These are phyloP conservation scores for Plasmodium gonderi DNA, from an alignment of 169 alveolate genomes.

Conservation along the genomic window DNA sequence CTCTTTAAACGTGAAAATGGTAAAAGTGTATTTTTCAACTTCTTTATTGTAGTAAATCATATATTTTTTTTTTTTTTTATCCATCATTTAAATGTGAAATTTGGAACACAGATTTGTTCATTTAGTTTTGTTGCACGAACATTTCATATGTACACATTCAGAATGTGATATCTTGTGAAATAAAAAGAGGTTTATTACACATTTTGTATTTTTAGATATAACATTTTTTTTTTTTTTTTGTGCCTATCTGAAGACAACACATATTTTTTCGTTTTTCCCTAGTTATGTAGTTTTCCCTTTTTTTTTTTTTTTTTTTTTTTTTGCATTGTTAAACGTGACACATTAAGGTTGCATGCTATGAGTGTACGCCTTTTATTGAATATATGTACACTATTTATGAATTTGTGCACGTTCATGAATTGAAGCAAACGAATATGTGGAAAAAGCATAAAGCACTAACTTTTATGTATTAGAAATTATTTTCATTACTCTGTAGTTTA, in stretches of 20 bases:
- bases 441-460: too few species aligned
- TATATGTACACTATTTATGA: background rate
- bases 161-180: background rate
- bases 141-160: background rate
- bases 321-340: background rate
- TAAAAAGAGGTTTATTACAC: background rate
- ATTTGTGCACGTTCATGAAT: background rate
- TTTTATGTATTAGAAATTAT: background rate
- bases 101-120: background rate
- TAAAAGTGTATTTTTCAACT: background rate
- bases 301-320: constrained; percentile 13
- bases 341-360: too few species aligned
- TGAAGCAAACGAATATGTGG: too few species aligned
- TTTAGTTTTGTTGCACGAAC: background rate
- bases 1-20: background rate
- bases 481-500: too few species aligned
- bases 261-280: background rate
- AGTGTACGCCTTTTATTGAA: too few species aligned
- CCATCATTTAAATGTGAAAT: background rate
- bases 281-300: background rate
- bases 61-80: background rate
- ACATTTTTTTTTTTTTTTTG: background rate
- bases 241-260: background rate
- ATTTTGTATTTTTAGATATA: background rate
- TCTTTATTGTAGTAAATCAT: background rate